Conservation (phyloP, 2,329 filamentous ascomycete species). For the Diplocarpon mali region DNA sequence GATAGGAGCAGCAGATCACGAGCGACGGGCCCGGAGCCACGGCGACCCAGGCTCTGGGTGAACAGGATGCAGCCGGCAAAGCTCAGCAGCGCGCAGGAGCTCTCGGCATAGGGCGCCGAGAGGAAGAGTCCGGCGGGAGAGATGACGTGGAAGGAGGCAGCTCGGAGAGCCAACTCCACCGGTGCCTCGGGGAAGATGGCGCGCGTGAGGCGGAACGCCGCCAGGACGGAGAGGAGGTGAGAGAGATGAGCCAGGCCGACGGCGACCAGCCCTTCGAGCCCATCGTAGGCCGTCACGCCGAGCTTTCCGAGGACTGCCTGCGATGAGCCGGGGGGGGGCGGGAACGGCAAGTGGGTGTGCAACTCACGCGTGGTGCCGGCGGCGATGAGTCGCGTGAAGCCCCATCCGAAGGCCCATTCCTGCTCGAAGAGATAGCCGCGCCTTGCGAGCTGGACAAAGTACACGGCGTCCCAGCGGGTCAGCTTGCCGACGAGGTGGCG, state of each 20-base stretch:
- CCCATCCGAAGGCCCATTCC: conserved; percentile 71
- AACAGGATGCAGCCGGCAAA: conserved; percentile 66
- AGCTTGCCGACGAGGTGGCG: conserved; percentile 34
- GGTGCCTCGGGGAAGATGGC: conserved; percentile 38
- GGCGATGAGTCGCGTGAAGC: conserved; percentile 34
- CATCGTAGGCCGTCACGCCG: conserved; percentile 26
- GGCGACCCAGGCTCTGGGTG: conserved; percentile 35
- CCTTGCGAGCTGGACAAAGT: conserved; percentile 53
- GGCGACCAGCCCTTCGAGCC: conserved; percentile 41
- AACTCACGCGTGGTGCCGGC: conserved; percentile 18
- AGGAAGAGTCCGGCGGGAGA: conserved; percentile 86
- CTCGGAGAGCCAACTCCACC: conserved; percentile 47
- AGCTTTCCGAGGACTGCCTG: conserved; percentile 20
- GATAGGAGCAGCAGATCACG: conserved; percentile 41
- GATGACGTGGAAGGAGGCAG: conserved; percentile 66
- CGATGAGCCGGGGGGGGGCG: background rate
- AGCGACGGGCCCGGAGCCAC: conserved; percentile 24
- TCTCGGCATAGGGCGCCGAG: conserved; percentile 75
- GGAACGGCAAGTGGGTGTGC: background rate
- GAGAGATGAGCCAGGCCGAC: conserved; percentile 59
- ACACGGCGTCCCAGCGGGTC: conserved; percentile 72
- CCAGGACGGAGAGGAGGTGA: conserved; percentile 65
- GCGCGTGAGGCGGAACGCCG: conserved; percentile 56
- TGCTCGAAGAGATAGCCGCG: conserved; percentile 65
- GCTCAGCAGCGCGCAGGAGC: conserved; percentile 65